Evolutionary conservation across 495 filamentous ascomycete species (phyloP).

Genomic region (Penicillium soppii): DNA sequence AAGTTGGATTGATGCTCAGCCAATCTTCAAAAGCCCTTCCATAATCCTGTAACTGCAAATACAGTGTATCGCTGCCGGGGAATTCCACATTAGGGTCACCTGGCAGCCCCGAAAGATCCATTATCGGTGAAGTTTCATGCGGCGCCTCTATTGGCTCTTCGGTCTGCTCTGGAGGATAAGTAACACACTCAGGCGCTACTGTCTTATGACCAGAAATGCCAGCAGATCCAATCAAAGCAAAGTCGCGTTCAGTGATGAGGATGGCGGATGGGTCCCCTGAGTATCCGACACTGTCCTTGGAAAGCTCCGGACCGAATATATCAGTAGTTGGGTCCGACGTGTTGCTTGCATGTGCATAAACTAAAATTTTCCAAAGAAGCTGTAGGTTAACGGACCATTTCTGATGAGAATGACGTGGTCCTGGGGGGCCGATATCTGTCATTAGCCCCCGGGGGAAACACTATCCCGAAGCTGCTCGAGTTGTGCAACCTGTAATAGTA

Average conservation of each 20-base stretch:
- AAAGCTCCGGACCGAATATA: constrained; percentile 28
- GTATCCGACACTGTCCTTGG: constrained; percentile 16
- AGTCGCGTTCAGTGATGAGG: constrained; percentile 27
- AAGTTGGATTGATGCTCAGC: constrained; percentile 25
- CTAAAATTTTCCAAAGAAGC: constrained; percentile 31
- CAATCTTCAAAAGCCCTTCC: constrained; percentile 35
- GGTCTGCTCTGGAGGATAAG: constrained; percentile 32
- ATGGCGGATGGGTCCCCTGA: constrained; percentile 3
- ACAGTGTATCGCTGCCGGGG: constrained; percentile 20
- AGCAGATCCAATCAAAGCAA: constrained; percentile 34
- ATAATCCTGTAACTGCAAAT: constrained; percentile 33
- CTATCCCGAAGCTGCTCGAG: constrained; percentile 30
- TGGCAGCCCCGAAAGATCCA: constrained; percentile 15
- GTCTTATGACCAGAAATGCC: constrained; percentile 37
- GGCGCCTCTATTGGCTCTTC: constrained; percentile 16
- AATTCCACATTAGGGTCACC: constrained; percentile 19
- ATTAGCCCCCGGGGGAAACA: constrained; percentile 23
- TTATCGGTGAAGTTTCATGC: constrained; percentile 1
- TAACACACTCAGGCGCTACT: constrained; percentile 30
- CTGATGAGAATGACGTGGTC: constrained; percentile 1
- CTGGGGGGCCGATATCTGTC: background rate
- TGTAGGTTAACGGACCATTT: constrained; percentile 32
- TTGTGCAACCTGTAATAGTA: constrained; percentile 15
- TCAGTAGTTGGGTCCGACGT: constrained; percentile 10
- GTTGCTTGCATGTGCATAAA: constrained; percentile 31